Percentiles rank a stretch among this genome's conserved stretches.
Conservation (phyloP, 495 filamentous ascomycete species). For the Trichoderma parareesei region DNA sequence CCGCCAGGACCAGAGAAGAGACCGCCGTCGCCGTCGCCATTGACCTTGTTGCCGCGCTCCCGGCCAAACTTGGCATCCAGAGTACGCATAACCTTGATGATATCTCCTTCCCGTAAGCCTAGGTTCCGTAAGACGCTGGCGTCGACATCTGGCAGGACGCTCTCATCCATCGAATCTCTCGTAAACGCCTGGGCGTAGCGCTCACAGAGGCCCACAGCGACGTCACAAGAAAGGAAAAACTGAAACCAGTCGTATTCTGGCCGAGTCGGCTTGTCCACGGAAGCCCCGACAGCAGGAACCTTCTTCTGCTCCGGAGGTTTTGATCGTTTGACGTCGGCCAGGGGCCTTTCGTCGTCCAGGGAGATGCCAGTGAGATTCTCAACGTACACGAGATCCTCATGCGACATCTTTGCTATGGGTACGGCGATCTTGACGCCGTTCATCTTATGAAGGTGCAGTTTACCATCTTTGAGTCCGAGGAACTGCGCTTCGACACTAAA, state of each 20-base stretch:
- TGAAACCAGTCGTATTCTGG: slow-evolving; percentile 96
- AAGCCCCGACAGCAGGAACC: slow-evolving; percentile 30
- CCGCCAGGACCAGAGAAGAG: slow-evolving; percentile 91
- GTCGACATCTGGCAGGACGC: slow-evolving; percentile 77
- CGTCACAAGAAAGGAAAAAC: slow-evolving; percentile 89
- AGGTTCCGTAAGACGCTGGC: slow-evolving; percentile 72
- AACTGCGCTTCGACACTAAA: slow-evolving; percentile 99
- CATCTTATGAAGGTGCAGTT: slow-evolving; percentile 95
- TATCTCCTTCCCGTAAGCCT: slow-evolving; percentile 91
- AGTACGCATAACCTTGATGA: slow-evolving; percentile 85
- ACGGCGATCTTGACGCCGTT: slow-evolving; percentile 99
- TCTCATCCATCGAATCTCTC: slow-evolving; percentile 92
- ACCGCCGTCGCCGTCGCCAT: slow-evolving; percentile 52
- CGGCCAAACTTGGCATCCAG: slow-evolving; percentile 71
- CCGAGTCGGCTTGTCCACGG: slow-evolving; percentile 40
- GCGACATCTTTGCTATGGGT: slow-evolving; percentile 87
- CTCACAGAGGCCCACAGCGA: slow-evolving; percentile 85
- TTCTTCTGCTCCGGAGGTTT: slow-evolving; percentile 16
- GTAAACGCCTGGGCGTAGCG: slow-evolving; percentile 83
- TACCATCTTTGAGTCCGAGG: slow-evolving; percentile 84
- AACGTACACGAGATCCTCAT: slow-evolving; percentile 90
- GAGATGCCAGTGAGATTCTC: slow-evolving; percentile 79
- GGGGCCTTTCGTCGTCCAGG: slow-evolving; percentile 91
- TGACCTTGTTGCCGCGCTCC: slow-evolving; percentile 49
- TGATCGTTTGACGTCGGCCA: slow-evolving; percentile 60